Evolutionary conservation across 768 basidiomycete genomes (phyloP), one percentile per base, ranked within the genome.

Genomic region (Candolleomyces efflorescens): DNA sequence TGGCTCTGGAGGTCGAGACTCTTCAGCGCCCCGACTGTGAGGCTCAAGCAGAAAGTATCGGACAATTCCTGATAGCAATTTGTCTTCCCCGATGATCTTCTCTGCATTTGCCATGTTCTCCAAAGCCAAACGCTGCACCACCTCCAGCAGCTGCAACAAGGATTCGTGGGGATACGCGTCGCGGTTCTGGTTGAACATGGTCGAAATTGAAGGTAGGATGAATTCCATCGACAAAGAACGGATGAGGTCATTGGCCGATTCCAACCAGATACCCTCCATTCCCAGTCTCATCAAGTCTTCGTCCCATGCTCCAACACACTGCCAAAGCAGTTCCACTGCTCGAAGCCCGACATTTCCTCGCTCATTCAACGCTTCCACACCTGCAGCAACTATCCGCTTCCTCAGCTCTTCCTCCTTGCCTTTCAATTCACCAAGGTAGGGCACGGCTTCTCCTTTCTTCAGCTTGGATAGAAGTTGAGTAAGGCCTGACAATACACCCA

Each of bases 271-370:
- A 3, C 78, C 81, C 20, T 74, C 72, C 13, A 78, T 54, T 27
- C 69, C 65, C 13, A 54, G 3, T 10, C 52, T 7, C 36, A 63
- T 49, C 1, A 72, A 54, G 13, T 71, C 63, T 15, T 75, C 69
- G 58, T 86, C 77, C 86, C 87, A 90, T n/a, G 75, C 79, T 1
- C 87, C 89, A 23, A 89, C 67, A 54, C 85, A 86, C 58, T 83
- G 82, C 89, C 90, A 92, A 20, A 89, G 70, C 3, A 90, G 78
- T 58, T 90, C 87, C 7, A 90, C 77, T 0, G 89, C 90, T 11
- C 76, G 78, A 3, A 79, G 80, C 6, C 87, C 89, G 10, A 90
- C 77, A 59, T 81, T 82, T 3, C 89, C 90, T 18, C 78, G 76
- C 65, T 88, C 87, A 7, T 69, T 69, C 64, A 92, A 71, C 0